Base-by-base conservation (phyloP, 768 basidiomycete species). In the Flagelloscypha sp. region DNA sequence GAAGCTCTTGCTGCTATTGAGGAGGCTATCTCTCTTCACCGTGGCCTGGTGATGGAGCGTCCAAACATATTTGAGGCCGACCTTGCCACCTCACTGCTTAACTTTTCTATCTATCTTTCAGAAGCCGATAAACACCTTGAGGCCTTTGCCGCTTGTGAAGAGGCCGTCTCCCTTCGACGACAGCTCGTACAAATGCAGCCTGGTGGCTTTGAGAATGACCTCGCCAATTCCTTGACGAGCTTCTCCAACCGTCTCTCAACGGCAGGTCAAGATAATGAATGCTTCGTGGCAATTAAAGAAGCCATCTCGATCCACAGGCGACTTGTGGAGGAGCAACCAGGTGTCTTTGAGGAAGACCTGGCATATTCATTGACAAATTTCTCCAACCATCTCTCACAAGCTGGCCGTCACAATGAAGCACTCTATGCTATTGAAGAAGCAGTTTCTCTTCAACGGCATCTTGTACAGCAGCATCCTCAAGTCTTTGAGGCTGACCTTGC, bases 361-460 rank as follows among this genome's bases (percentile, higher is more conserved):
- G 43, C 43, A n/a, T 9, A 18, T 16, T 23, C 43, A 7, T 31
- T 45, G 13, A 32, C 18, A n/a, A 42, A 41, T 19, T 25, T 38
- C 3, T 37, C 43, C 7, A 15, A 4, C 16, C 23, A 21, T 27
- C 28, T 42, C 11, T 7, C 21, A 2, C 24, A 28, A 19, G 30
- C 28, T 6, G 36, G 37, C 7, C 19, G 24, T 5, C 13, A 15
- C 22, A 24, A 43, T 12, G 36, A 43, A 16, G 43, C 43, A 9
- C 23, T 45, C 18, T 21, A 30, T 6, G 30, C 42, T 8, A 19
- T 30, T 13, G 25, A 15, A 18, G 42, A 43, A 20, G 42, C 43
- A 9, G 30, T 30, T 18, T 28, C 18, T 11, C 24, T 45, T 3
- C 23, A 27, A 27, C 43, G 36, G 13, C 11, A 28, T 3, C 35